phyloP scores from a whole-genome alignment of 768 basidiomycete species.

The Suillus subaureus region DNA sequence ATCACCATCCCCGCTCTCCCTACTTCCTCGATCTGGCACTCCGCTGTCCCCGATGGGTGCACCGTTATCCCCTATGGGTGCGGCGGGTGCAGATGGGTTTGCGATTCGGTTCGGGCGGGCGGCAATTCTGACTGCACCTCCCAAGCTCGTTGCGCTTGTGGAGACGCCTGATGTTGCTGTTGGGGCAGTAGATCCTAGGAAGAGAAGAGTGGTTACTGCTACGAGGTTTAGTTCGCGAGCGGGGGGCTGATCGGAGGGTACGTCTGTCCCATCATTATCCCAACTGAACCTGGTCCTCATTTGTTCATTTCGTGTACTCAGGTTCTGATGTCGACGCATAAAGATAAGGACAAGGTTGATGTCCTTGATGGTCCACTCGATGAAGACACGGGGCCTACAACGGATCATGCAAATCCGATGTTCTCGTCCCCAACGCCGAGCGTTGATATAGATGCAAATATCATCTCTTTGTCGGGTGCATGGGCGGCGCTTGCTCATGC shows the following conservation, averaged over 20 bases:
- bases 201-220: too few species aligned
- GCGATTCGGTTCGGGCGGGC: conserved; percentile 64
- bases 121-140: conserved; percentile 80
- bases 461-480: conserved; percentile 70
- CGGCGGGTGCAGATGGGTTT: conserved; percentile 37
- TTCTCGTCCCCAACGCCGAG: conserved; percentile 31
- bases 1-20: conserved; percentile 17
- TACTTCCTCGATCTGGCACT: conserved; percentile 35
- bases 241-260: conserved; percentile 24
- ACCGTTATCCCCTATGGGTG: conserved; percentile 31
- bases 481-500: conserved; percentile 68
- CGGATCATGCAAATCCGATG: conserved; percentile 8
- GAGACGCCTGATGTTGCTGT: too few species aligned
- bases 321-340: too few species aligned
- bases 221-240: too few species aligned
- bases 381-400: too few species aligned
- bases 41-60: conserved; percentile 30
- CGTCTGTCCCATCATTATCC: too few species aligned
- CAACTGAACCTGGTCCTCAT: too few species aligned
- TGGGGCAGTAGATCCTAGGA: too few species aligned
- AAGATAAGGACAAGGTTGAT: too few species aligned
- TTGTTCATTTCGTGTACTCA: not conserved
- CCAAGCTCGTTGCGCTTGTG: conserved; percentile 49
- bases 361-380: too few species aligned
- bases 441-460: conserved; percentile 66